phyloP scores from a whole-genome alignment of 306 rosid genomes.

The Gastrolobium villosum region DNA sequence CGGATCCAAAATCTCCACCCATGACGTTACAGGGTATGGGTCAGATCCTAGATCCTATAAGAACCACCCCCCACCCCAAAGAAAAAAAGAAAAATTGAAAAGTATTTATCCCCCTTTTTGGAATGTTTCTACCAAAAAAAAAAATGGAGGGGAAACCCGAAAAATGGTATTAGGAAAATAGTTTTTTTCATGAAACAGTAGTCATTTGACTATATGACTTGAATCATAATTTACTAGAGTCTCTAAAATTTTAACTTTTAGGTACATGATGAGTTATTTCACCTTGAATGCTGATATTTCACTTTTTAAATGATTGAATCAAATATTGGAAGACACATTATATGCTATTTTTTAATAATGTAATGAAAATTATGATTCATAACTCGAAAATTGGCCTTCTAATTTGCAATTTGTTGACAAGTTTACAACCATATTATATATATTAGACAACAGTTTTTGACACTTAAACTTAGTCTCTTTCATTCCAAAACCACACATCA shows the following conservation, averaged over 20 bases:
- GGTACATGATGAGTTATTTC: background rate
- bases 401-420: background rate
- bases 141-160: slow-evolving; percentile 4
- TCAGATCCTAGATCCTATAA: background rate
- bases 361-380: background rate
- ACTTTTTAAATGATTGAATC: slow-evolving; percentile 8
- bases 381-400: background rate
- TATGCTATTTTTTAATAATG: background rate
- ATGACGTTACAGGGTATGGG: background rate
- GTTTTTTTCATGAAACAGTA: background rate
- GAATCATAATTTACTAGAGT: background rate
- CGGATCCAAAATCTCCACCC: slow-evolving; percentile 1
- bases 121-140: slow-evolving; percentile 6
- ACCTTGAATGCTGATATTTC: background rate
- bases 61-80: background rate
- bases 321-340: background rate
- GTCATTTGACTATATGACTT: background rate
- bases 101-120: background rate
- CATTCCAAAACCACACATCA: background rate
- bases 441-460: background rate
- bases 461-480: slow-evolving; percentile 4
- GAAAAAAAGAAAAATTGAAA: background rate
- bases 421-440: slow-evolving; percentile 6
- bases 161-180: background rate
- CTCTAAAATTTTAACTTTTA: background rate